Conservation (phyloP, 352 stramenopile genomes). For the Poterioochromonas sp. region DNA sequence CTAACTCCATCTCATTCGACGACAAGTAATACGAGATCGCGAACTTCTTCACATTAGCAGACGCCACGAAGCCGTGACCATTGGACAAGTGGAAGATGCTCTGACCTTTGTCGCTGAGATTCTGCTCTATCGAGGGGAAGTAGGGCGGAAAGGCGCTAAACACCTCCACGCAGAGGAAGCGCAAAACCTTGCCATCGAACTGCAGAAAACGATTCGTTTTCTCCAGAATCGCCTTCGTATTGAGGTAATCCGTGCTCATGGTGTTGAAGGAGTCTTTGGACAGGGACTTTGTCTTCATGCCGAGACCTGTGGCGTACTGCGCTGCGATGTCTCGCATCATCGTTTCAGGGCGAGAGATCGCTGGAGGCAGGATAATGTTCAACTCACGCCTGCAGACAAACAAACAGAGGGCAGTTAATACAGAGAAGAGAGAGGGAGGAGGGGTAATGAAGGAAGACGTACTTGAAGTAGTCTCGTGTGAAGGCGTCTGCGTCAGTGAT, state of each 20-base stretch:
- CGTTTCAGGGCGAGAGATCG: background rate
- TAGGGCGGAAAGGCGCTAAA: background rate
- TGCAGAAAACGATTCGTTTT: slow-evolving; percentile 29
- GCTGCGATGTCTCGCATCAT: background rate
- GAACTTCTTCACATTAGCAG: background rate
- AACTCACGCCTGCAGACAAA: background rate
- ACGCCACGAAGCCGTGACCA: background rate
- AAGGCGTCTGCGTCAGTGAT: slow-evolving; percentile 32
- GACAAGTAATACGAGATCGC: slow-evolving; percentile 8
- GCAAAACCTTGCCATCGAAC: background rate
- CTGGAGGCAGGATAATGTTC: background rate
- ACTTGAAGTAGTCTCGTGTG: slow-evolving; percentile 32
- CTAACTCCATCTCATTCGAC: background rate
- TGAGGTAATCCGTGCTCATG: slow-evolving; percentile 11
- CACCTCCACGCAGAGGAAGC: slow-evolving; percentile 23
- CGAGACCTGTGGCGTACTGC: slow-evolving; percentile 28
- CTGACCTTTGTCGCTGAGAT: background rate
- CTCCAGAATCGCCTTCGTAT: slow-evolving; percentile 18
- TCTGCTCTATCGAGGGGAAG: background rate
- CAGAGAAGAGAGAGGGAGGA: background rate
- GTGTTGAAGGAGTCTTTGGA: background rate
- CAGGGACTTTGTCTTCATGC: background rate
- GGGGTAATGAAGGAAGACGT: background rate
- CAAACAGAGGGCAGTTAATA: background rate
- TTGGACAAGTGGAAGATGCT: background rate